Evolutionary conservation across 1,139 yeast genomes (phyloP).

Genomic region (Candida gigantensis): DNA sequence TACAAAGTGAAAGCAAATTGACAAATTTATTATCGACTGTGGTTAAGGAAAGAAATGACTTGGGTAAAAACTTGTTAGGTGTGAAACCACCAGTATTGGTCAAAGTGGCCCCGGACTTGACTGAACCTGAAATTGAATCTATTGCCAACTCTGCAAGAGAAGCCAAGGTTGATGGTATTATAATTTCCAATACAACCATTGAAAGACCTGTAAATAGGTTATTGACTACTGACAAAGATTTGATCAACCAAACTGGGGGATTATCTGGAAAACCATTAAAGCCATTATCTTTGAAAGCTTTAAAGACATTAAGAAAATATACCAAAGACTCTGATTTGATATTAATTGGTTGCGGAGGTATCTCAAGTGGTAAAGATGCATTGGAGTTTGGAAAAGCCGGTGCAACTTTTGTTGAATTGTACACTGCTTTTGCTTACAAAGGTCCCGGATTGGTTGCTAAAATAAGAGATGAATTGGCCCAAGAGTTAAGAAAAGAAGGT

Average conservation of each 20-base stretch:
- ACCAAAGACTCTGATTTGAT: constrained; percentile 73
- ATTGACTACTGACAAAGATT: constrained; percentile 43
- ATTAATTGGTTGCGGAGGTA: constrained; percentile 94
- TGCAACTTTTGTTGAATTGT: constrained; percentile 81
- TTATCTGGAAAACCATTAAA: constrained; percentile 91
- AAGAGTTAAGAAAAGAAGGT: constrained; percentile 68
- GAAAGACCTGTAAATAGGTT: constrained; percentile 63
- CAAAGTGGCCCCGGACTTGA: constrained; percentile 90
- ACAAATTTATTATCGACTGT: constrained; percentile 66
- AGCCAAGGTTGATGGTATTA: constrained; percentile 86
- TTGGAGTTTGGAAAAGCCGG: constrained; percentile 93
- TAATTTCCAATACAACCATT: constrained; percentile 88
- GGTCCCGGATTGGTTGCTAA: constrained; percentile 88
- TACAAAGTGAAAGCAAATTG: constrained; percentile 77
- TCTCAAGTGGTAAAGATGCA: constrained; percentile 80
- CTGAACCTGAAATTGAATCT: constrained; percentile 76
- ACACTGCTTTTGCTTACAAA: constrained; percentile 88
- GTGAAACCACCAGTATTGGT: constrained; percentile 76
- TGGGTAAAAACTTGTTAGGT: constrained; percentile 41
- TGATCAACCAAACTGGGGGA: constrained; percentile 74
- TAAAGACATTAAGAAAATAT: constrained; percentile 67
- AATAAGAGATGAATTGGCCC: constrained; percentile 72
- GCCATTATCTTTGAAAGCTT: constrained; percentile 72
- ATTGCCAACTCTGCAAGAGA: constrained; percentile 80
- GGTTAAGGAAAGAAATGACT: constrained; percentile 55